phyloP scores from a whole-genome alignment of 306 rosid genomes.

The Echinosophora koreensis region DNA sequence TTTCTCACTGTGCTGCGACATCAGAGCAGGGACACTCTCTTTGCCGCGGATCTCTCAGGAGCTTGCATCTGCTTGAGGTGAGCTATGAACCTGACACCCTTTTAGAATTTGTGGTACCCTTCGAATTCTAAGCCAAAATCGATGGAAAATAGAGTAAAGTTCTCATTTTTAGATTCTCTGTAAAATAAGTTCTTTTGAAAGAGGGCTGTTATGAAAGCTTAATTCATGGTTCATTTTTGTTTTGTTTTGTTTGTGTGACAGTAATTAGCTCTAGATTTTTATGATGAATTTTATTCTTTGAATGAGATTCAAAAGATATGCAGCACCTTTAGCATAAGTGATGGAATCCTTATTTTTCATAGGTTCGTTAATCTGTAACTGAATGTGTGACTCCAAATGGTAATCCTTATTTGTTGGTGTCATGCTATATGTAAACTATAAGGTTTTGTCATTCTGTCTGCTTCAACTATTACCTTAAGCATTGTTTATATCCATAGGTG shows the following conservation, averaged over 20 bases:
- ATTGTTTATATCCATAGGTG: not conserved
- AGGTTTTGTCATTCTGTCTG: not conserved
- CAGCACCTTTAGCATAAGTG: not conserved
- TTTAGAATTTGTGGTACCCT: not conserved
- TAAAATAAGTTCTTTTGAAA: not conserved
- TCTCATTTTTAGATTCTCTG: slow-evolving; percentile 21
- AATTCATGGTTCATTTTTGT: slow-evolving; percentile 1
- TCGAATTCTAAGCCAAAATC: not conserved
- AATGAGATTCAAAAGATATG: slow-evolving; percentile 11
- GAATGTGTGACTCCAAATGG: not conserved
- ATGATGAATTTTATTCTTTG: not conserved
- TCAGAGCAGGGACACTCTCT: not conserved
- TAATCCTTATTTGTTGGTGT: not conserved
- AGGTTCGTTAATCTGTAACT: not conserved
- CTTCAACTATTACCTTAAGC: not conserved
- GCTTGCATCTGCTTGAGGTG: slow-evolving; percentile 38
- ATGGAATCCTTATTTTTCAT: not conserved
- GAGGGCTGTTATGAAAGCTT: not conserved
- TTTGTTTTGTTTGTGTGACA: not conserved
- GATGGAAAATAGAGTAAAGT: not conserved
- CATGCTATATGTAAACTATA: too few relatives aligned
- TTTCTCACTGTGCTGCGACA: slow-evolving; percentile 24
- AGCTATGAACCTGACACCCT: slow-evolving; percentile 21
- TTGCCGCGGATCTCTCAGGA: slow-evolving; percentile 28
- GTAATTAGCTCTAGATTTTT: not conserved